phyloP scores from a whole-genome alignment of 495 filamentous ascomycete species.

The Neurospora discreta region DNA sequence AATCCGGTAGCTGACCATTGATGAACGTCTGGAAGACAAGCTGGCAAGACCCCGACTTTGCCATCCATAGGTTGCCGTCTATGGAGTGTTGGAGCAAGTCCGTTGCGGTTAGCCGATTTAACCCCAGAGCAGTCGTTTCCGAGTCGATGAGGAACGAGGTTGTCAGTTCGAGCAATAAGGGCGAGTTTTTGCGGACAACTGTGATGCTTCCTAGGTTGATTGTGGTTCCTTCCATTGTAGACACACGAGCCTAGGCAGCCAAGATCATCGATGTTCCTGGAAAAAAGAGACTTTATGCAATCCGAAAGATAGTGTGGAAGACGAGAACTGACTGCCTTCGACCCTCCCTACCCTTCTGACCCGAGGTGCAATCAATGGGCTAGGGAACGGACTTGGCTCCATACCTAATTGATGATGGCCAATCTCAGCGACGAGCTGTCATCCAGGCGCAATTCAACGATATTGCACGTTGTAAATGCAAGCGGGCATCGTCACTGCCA shows the following conservation, averaged over 20 bases:
- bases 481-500: neutral
- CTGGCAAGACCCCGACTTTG: conserved; percentile 18
- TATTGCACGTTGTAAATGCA: neutral
- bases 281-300: neutral
- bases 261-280: neutral
- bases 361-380: neutral
- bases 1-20: conserved; percentile 5
- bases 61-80: conserved; percentile 14
- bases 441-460: neutral
- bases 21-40: conserved; percentile 11
- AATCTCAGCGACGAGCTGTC: neutral
- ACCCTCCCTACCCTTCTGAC: neutral
- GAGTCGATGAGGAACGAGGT: conserved; percentile 7
- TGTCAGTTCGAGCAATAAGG: conserved; percentile 9
- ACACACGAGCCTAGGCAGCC: neutral
- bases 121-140: neutral
- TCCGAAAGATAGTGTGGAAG: neutral
- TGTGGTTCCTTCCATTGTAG: conserved; percentile 6
- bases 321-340: neutral
- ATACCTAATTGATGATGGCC: neutral
- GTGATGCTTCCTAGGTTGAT: conserved; percentile 14
- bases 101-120: neutral
- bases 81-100: conserved; percentile 7
- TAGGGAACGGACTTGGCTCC: neutral
- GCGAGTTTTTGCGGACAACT: conserved; percentile 7